These are phyloP conservation scores for Areca catechu DNA, from an alignment of 176 grass and related monocot species.

Conservation along the genomic window DNA sequence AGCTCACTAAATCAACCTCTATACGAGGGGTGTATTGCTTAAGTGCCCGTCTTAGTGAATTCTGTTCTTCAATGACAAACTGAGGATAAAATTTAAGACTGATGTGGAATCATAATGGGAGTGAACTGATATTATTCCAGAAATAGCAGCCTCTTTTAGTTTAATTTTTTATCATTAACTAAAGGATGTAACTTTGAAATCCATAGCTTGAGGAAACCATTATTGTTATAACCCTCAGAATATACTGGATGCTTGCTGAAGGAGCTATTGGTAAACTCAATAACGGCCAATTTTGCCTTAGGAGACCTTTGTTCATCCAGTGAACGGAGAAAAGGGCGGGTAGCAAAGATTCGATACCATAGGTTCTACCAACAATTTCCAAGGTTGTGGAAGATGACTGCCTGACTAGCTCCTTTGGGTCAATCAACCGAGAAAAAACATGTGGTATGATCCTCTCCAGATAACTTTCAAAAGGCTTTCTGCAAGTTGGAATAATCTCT, in stretches of 20 bases:
- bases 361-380: slow-evolving; percentile 74
- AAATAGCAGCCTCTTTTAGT: slow-evolving; percentile 93
- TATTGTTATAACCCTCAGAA: slow-evolving; percentile 86
- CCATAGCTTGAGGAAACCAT: slow-evolving; percentile 94
- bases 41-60: slow-evolving; percentile 74
- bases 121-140: slow-evolving; percentile 94
- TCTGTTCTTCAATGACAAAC: slow-evolving; percentile 93
- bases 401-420: slow-evolving; percentile 91
- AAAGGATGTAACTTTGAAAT: slow-evolving; percentile 87
- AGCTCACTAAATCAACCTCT: slow-evolving; percentile 98
- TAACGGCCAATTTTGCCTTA: slow-evolving; percentile 90
- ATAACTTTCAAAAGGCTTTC: slow-evolving; percentile 82
- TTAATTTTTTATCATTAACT: slow-evolving; percentile 87
- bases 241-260: slow-evolving; percentile 73
- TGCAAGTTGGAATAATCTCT: slow-evolving; percentile 93
- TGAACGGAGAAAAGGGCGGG: slow-evolving; percentile 82
- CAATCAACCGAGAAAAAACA: slow-evolving; percentile 85
- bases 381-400: slow-evolving; percentile 72
- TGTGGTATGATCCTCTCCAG: slow-evolving; percentile 82
- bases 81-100: slow-evolving; percentile 97
- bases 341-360: slow-evolving; percentile 87
- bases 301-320: slow-evolving; percentile 93
- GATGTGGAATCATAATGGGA: slow-evolving; percentile 87
- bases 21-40: slow-evolving; percentile 93
- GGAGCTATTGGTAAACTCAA: slow-evolving; percentile 84